These are phyloP conservation scores for Polygonum aviculare DNA, from an alignment of 148 eudicot species.

Conservation along the genomic window DNA sequence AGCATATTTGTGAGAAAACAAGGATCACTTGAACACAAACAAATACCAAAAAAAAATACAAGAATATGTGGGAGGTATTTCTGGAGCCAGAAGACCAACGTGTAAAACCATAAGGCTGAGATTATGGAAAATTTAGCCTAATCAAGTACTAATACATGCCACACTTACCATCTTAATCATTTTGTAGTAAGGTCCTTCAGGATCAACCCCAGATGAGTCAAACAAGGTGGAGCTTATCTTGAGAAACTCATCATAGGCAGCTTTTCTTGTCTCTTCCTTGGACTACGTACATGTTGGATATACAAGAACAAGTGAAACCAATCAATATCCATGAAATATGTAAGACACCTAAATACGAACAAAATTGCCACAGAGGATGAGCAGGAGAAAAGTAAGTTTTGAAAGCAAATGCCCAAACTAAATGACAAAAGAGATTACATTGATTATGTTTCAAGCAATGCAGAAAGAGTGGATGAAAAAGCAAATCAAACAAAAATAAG, in stretches of 20 bases:
- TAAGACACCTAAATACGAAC: not conserved
- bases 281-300: slow-evolving; percentile 28
- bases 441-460: not conserved
- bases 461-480: not conserved
- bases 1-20: not conserved
- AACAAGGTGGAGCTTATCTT: slow-evolving; percentile 49
- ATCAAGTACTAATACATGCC: not conserved
- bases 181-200: slow-evolving; percentile 42
- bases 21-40: not conserved
- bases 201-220: slow-evolving; percentile 28
- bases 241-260: slow-evolving; percentile 72
- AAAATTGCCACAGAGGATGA: not conserved
- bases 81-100: not conserved
- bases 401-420: not conserved
- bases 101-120: not conserved
- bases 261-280: slow-evolving; percentile 71
- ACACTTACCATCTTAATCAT: slow-evolving; percentile 61
- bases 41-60: not conserved
- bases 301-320: not conserved
- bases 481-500: not conserved
- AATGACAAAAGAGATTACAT: not conserved
- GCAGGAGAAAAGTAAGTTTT: not conserved
- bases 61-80: not conserved
- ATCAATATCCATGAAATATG: not conserved
- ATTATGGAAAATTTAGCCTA: not conserved